Conservation (phyloP, 148 eudicot genomes). For the Vaccinium macrocarpon region DNA sequence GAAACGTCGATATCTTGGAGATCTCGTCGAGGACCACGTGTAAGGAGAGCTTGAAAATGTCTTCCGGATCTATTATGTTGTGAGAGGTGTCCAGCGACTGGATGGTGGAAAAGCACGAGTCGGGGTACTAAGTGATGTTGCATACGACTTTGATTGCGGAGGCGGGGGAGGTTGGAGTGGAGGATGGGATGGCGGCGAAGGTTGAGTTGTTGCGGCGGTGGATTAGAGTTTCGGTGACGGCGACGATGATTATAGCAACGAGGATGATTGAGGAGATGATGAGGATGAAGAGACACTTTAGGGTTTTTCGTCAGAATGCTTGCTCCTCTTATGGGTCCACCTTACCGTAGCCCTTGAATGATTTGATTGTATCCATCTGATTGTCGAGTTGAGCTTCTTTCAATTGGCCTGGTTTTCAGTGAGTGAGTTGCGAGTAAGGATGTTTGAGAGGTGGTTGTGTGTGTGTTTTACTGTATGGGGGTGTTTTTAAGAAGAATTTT, state of each 20-base stretch:
- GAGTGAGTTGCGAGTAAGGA: neutral
- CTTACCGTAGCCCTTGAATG: constrained; percentile 77
- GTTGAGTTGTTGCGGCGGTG: constrained; percentile 18
- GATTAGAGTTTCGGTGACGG: constrained; percentile 31
- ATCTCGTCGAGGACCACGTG: constrained; percentile 31
- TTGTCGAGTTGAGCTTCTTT: neutral
- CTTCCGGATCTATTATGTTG: constrained; percentile 41
- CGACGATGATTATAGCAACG: constrained; percentile 36
- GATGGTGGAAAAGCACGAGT: constrained; percentile 41
- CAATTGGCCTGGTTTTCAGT: neutral
- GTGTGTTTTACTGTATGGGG: neutral
- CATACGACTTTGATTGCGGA: constrained; percentile 50
- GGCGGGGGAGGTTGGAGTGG: constrained; percentile 25
- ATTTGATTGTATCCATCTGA: constrained; percentile 64
- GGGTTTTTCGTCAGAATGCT: constrained; percentile 42
- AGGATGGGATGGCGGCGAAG: neutral
- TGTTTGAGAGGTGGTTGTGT: neutral
- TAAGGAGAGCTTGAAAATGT: constrained; percentile 47
- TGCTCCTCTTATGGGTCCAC: constrained; percentile 54
- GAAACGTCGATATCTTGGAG: constrained; percentile 23
- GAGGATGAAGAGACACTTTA: constrained; percentile 44
- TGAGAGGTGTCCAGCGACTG: constrained; percentile 24
- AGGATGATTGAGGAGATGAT: constrained; percentile 35
- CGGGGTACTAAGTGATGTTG: constrained; percentile 45
- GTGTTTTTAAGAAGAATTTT: neutral